Conservation (phyloP, 129 eudicot genomes). For the Kitagawia praeruptora region DNA sequence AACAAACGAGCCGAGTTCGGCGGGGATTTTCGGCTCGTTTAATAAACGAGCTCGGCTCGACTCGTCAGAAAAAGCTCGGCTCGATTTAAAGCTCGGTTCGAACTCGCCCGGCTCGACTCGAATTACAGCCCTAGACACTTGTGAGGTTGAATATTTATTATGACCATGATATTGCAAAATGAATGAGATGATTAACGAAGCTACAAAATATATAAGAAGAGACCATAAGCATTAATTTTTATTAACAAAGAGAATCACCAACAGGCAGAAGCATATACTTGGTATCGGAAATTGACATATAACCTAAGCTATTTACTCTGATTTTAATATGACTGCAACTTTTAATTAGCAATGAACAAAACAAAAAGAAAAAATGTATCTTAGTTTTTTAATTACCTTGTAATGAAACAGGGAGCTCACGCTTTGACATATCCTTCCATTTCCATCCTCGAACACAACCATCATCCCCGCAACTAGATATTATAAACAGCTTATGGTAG, state of each 20-base stretch:
- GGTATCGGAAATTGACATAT: not conserved
- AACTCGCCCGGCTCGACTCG: too few relatives aligned
- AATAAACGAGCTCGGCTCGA: too few relatives aligned
- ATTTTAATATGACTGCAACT: not conserved
- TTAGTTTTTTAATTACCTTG: conserved; percentile 31
- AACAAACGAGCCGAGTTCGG: too few relatives aligned
- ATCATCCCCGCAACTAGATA: conserved; percentile 94
- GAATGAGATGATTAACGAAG: not conserved
- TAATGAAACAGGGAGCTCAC: conserved; percentile 24
- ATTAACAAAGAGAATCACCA: not conserved
- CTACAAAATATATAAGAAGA: not conserved
- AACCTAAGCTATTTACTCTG: not conserved
- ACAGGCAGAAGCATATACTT: not conserved
- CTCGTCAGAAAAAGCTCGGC: too few relatives aligned
- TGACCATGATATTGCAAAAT: not conserved
- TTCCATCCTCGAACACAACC: conserved; percentile 93
- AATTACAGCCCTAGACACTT: too few relatives aligned
- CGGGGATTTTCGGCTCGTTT: too few relatives aligned
- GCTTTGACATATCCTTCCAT: conserved; percentile 58
- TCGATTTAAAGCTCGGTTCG: too few relatives aligned
- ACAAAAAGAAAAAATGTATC: not conserved
- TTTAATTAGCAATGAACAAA: not conserved
- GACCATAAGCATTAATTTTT: not conserved
- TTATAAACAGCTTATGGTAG: conserved; percentile 3
- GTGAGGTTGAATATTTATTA: not conserved